Evolutionary conservation across 2,329 filamentous ascomycete species (phyloP), one percentile per base, ranked within the genome.

Genomic region (Sodiomyces alkalinus): DNA sequence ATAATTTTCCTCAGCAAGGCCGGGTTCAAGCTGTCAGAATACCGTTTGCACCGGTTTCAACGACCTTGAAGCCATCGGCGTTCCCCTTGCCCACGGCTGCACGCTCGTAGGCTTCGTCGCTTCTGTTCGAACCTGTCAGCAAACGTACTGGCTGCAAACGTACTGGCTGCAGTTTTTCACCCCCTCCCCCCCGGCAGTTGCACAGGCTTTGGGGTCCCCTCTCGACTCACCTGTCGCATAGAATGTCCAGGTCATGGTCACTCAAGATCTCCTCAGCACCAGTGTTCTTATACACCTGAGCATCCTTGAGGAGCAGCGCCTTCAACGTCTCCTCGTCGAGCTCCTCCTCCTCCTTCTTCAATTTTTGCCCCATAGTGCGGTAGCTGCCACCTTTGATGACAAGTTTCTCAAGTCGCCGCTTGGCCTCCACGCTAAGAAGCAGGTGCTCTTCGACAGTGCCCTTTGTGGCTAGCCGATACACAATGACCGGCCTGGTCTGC

Each of bases 341-440:
- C 22, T 59, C 56, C 33, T 63, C 70, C 29, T 57, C 56, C 29
- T 57, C 56, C 33, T 45, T 57, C 28, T 54, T 58, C 39, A 68
- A 60, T 41, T 74, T 74, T 42, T 79, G 65, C 0, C 60, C 62
- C 54, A 85, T 71, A 8, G 68, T 74, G 38, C 66, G 72, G 52
- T 92, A 87, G 5, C 80, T 75, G 3, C 87, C 87, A 49, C 96
- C 96, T 35, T 87, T 80, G 44, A 98, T 98, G 6, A 98, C 83
- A 0, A 98, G 62, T 47, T 94, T 92, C 49, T 98, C 90, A 0
- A 98, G 64, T 2, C 86, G 69, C 0, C 90, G 76, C 52, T 98
- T 98, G 1, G 80, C 82, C 42, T 94, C 85, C 0, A 90, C 90
- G 19, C 80, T 85, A 42, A 85, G 69, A 0, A 96, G 68, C 0